Evolutionary conservation across 306 rosid genomes (phyloP), one percentile per base, ranked within the genome.

Genomic region (Bauhinia variegata): DNA sequence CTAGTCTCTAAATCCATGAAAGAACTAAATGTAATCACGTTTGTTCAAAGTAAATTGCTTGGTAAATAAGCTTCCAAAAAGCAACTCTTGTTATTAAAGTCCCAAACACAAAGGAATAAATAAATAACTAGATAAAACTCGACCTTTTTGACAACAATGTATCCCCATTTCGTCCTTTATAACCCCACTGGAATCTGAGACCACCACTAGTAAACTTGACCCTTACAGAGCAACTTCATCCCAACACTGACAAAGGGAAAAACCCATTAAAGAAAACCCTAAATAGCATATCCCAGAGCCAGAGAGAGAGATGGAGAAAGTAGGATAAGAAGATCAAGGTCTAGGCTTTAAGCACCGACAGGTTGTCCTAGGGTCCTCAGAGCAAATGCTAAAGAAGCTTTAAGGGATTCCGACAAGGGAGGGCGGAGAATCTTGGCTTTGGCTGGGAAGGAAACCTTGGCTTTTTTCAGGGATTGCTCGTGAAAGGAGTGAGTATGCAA

Each of bases 1-100:
- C 31, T 44, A 65, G 32, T 60, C 60, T 70, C 69, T 0, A 47
- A 77, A 77, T 74, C 75, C 82, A 77, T 57, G 79, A 78, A 38
- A 41, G 57, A 72, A 80, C 75, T 85, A 69, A 91, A 84, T 81
- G 74, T 79, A 57, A 71, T 86, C 97, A 86, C 87, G 83, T 79
- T 80, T 81, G 65, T 70, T 75, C 74, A 83, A 78, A 83, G 82
- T 82, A 65, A 84, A 70, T 85, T 85, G 97, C 97, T 88, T 91
- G 89, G 67, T 37, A 83, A 75, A 83, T 78, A 91, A 80, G 97
- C 87, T 86, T 88, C 82, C 77, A 39, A 50, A 80, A 91, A 81
- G 83, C 70, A 76, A 57, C 46, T 53, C 61, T 70, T 59, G 57
- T 73, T 55, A 73, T 74, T 65, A 73, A 80, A 68, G 83, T 54